phyloP scores from a whole-genome alignment of 75 land plant genomes.

The Cryptomeria japonica region DNA sequence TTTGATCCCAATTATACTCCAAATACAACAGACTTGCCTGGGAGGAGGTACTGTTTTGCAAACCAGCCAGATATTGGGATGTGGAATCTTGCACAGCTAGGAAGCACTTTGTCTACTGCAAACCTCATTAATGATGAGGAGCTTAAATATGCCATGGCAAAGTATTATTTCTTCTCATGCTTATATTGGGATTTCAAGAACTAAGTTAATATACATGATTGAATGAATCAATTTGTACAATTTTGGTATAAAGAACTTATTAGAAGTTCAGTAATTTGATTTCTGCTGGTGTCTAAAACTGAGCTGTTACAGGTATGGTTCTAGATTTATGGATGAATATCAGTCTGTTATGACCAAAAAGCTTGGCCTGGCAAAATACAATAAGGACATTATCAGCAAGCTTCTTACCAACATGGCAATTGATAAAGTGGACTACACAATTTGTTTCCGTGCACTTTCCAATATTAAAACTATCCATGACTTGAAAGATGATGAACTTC shows the following conservation, averaged over 20 bases:
- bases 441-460: slow-evolving; percentile 89
- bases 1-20: slow-evolving; percentile 98
- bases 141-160: slow-evolving; percentile 81
- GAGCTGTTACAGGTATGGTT: slow-evolving; percentile 72
- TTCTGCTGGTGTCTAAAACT: background rate
- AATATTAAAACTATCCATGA: slow-evolving; percentile 67
- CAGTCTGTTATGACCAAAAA: slow-evolving; percentile 89
- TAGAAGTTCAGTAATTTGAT: background rate
- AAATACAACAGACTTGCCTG: slow-evolving; percentile 97
- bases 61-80: slow-evolving; percentile 97
- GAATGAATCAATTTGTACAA: background rate
- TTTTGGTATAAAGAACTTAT: background rate
- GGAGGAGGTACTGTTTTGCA: slow-evolving; percentile 96
- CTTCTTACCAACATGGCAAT: slow-evolving; percentile 93
- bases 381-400: slow-evolving; percentile 77
- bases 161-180: slow-evolving; percentile 33
- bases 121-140: slow-evolving; percentile 79
- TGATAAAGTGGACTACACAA: slow-evolving; percentile 99
- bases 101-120: slow-evolving; percentile 67
- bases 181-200: background rate
- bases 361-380: slow-evolving; percentile 84
- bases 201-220: background rate
- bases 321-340: slow-evolving; percentile 92
- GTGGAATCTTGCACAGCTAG: slow-evolving; percentile 94
- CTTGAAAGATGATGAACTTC: slow-evolving; percentile 67